Percentiles rank a stretch among this genome's conserved stretches.
These are phyloP conservation scores for Trametes hirsuta DNA, from an alignment of 1,284 basidiomycete genomes.

Conservation along the genomic window DNA sequence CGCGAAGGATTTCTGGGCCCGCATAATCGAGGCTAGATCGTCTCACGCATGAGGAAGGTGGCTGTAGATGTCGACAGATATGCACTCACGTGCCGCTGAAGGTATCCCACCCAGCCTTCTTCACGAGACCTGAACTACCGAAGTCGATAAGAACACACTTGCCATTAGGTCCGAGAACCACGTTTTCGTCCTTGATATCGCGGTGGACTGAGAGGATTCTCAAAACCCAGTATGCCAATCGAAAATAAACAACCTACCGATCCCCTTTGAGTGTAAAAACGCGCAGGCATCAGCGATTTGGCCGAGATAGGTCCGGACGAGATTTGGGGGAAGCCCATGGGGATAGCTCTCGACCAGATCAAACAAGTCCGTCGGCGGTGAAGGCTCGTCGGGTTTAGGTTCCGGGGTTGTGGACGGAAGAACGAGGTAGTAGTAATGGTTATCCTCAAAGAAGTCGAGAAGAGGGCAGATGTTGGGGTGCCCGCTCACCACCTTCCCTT, in stretches of 20 bases:
- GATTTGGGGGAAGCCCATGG: slow-evolving; percentile 77
- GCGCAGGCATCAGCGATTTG: slow-evolving; percentile 92
- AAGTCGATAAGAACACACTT: slow-evolving; percentile 96
- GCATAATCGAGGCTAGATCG: slow-evolving; percentile 87
- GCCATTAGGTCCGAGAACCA: slow-evolving; percentile 74
- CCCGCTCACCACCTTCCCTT: slow-evolving; percentile 73
- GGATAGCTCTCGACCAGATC: slow-evolving; percentile 93
- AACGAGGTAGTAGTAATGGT: slow-evolving; percentile 94
- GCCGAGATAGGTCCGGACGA: slow-evolving; percentile 86
- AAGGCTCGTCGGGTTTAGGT: slow-evolving; percentile 49
- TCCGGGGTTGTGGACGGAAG: slow-evolving; percentile 73
- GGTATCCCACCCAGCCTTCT: slow-evolving; percentile 89
- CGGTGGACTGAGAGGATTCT: slow-evolving; percentile 75
- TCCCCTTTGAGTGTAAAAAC: slow-evolving; percentile 92
- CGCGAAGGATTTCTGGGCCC: slow-evolving; percentile 94
- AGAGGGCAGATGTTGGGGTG: slow-evolving; percentile 94
- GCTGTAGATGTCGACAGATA: slow-evolving; percentile 14
- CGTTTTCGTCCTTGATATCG: slow-evolving; percentile 99
- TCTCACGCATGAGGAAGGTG: slow-evolving; percentile 14
- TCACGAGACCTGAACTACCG: slow-evolving; percentile 89
- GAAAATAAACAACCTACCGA: slow-evolving; percentile 51
- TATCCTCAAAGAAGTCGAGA: slow-evolving; percentile 97
- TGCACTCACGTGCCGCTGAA: slow-evolving; percentile 88
- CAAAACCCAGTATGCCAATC: slow-evolving; percentile 1
- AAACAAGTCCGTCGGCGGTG: slow-evolving; percentile 84